Conservation (phyloP, 305 asterid species). For the Coffea humblotiana region DNA sequence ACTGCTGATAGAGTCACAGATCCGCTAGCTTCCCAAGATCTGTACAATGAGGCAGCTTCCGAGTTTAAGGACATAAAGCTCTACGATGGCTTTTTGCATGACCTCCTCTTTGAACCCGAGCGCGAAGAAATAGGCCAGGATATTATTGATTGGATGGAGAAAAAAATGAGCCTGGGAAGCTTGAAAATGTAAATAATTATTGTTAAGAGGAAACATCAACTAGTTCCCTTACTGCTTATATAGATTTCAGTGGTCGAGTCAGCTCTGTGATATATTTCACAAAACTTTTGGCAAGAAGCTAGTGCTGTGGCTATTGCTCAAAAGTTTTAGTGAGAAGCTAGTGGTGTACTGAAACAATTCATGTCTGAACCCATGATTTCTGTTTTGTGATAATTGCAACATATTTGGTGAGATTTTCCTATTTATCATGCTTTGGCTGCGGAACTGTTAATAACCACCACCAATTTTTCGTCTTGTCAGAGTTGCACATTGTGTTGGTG, state of each 20-base stretch:
- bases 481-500: background rate
- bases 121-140: slow-evolving; percentile 87
- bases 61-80: slow-evolving; percentile 81
- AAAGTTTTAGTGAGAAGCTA: background rate
- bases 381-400: background rate
- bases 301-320: background rate
- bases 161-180: slow-evolving; percentile 34
- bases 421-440: background rate
- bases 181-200: slow-evolving; percentile 22
- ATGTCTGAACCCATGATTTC: background rate
- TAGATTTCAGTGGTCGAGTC: background rate
- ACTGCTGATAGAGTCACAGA: slow-evolving; percentile 94
- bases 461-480: background rate
- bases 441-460: background rate
- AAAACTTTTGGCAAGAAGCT: background rate
- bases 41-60: slow-evolving; percentile 87
- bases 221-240: background rate
- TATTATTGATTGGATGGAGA: slow-evolving; percentile 93
- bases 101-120: slow-evolving; percentile 96
- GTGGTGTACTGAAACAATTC: background rate
- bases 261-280: background rate
- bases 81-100: slow-evolving; percentile 88
- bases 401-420: background rate
- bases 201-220: slow-evolving; percentile 17
- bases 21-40: slow-evolving; percentile 90